Evolutionary conservation across 2,329 filamentous ascomycete genomes (phyloP).

Genomic region (Phaeosphaeria sp.): DNA sequence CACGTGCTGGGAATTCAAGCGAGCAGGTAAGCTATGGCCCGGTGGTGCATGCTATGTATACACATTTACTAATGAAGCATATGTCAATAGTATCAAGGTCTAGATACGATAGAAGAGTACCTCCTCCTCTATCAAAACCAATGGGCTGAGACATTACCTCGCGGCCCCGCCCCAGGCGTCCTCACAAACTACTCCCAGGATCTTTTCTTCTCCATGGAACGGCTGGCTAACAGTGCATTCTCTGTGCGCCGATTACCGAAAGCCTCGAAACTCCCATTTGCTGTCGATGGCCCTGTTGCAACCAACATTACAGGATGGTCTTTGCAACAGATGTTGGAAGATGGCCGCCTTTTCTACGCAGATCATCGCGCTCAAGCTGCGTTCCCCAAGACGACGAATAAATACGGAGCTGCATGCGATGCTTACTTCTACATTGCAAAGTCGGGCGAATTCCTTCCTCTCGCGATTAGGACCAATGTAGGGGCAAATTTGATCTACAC

Average conservation of each 20-base stretch:
- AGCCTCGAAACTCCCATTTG: constrained; percentile 8
- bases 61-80: not conserved
- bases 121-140: not conserved
- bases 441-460: constrained; percentile 55
- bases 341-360: constrained; percentile 44
- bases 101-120: not conserved
- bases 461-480: constrained; percentile 58
- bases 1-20: not conserved
- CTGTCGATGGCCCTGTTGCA: constrained; percentile 1
- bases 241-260: constrained; percentile 9
- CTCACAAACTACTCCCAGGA: constrained; percentile 20
- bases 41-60: not conserved
- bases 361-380: not conserved
- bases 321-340: constrained; percentile 40
- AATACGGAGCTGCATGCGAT: constrained; percentile 51
- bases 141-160: not conserved
- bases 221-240: constrained; percentile 14
- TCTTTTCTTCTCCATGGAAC: constrained; percentile 20
- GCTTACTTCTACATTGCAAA: constrained; percentile 57
- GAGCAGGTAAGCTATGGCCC: not conserved
- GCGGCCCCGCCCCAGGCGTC: constrained; percentile 5
- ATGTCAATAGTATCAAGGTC: not conserved
- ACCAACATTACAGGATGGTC: constrained; percentile 14
- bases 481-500: constrained; percentile 55
- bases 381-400: not conserved